Evolutionary conservation across 176 grass and related monocot species (phyloP).

Genomic region (Themeda triandra): DNA sequence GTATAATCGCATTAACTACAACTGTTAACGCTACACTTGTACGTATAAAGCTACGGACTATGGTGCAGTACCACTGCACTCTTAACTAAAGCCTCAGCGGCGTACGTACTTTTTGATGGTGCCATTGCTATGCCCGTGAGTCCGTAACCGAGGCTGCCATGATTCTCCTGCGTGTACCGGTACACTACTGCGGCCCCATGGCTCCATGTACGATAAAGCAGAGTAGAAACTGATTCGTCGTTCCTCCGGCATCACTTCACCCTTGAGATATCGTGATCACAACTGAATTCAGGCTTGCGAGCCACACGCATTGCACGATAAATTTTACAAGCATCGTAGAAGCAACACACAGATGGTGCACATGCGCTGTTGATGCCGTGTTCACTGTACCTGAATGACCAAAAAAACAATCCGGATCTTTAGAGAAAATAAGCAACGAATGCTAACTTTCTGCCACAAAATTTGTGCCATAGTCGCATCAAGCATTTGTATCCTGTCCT

Average conservation of each 20-base stretch:
- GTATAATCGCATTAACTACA: not conserved
- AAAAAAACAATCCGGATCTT: not conserved
- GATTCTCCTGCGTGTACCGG: not conserved
- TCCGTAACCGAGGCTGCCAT: not conserved
- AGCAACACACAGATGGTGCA: no score
- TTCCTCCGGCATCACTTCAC: not conserved
- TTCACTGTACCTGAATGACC: not conserved
- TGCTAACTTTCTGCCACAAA: slow-evolving; percentile 34
- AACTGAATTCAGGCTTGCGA: not conserved
- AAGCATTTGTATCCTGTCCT: not conserved
- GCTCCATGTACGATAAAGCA: not conserved
- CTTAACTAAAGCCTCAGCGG: no score
- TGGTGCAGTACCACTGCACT: not conserved
- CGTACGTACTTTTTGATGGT: no score
- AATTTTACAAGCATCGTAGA: no score
- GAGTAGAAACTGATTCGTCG: not conserved
- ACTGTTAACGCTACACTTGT: not conserved
- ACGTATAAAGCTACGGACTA: no score
- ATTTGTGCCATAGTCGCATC: not conserved
- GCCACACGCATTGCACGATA: not conserved
- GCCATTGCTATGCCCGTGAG: no score
- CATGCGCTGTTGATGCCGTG: no score
- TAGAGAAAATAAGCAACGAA: not conserved
- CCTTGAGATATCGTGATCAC: not conserved
- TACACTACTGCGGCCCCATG: not conserved